Conservation (phyloP, 139 green algal species). For the Chlamydomonas sp. region DNA sequence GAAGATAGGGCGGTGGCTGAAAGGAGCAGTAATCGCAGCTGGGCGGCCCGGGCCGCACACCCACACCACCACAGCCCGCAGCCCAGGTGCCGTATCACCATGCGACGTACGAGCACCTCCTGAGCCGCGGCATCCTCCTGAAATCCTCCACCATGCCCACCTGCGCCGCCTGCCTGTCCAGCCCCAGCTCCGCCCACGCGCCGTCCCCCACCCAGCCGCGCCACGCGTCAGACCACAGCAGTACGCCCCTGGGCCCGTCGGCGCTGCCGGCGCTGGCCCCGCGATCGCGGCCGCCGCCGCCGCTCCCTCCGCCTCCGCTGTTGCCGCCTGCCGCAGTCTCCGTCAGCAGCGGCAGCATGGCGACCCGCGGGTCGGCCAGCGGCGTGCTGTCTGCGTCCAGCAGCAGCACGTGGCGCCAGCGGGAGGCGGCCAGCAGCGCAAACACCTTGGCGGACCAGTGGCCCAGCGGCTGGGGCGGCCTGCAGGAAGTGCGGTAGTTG, state of each 20-base stretch:
- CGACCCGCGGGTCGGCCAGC: conserved; percentile 27
- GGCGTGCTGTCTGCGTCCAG: conserved; percentile 31
- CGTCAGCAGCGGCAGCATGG: conserved; percentile 19
- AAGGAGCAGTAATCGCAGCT: background rate
- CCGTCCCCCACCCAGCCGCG: conserved; percentile 11
- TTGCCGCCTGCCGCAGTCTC: background rate
- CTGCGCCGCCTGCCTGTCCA: background rate
- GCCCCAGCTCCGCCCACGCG: conserved; percentile 10
- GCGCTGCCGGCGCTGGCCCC: background rate
- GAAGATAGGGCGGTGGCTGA: background rate
- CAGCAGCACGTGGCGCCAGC: conserved; percentile 9
- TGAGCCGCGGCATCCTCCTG: background rate
- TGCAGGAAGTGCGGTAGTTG: background rate
- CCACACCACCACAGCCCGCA: background rate
- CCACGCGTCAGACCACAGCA: conserved; percentile 34
- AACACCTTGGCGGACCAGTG: conserved; percentile 32
- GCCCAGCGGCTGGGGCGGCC: background rate
- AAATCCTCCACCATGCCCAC: background rate
- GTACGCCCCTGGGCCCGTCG: conserved; percentile 26
- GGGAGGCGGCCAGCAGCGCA: background rate
- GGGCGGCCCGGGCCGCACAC: background rate
- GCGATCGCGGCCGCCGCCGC: background rate
- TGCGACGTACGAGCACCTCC: background rate
- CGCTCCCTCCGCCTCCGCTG: background rate
- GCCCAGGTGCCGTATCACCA: background rate